Conservation (phyloP, 805 yeast species). For the Starmerella floricola region DNA sequence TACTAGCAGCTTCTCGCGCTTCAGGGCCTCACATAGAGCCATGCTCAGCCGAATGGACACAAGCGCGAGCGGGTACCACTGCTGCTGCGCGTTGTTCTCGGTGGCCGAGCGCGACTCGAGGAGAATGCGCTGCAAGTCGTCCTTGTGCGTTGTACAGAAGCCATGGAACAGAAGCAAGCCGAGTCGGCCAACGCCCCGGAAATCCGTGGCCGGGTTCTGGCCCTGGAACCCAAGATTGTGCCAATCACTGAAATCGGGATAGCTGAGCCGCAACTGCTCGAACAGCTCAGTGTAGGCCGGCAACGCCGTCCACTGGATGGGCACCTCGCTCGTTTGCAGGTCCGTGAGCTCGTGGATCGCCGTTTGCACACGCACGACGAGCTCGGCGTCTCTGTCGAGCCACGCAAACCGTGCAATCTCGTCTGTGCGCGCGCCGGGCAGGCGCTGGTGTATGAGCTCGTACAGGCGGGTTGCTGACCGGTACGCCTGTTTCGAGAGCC, state of each 20-base stretch:
- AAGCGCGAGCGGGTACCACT: constrained; percentile 30
- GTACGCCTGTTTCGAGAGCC: not conserved
- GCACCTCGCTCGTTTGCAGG: constrained; percentile 2
- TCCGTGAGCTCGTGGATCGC: constrained; percentile 1
- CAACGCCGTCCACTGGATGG: not conserved
- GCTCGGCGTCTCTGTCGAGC: constrained; percentile 9
- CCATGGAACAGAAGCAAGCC: constrained; percentile 23
- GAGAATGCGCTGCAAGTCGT: constrained; percentile 11
- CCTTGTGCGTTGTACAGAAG: constrained; percentile 20
- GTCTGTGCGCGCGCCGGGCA: constrained; percentile 2
- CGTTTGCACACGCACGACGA: constrained; percentile 1
- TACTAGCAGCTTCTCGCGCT: constrained; percentile 10
- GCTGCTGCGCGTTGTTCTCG: constrained; percentile 6
- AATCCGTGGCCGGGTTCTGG: constrained; percentile 30
- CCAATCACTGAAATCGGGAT: constrained; percentile 23
- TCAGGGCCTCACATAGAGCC: constrained; percentile 12
- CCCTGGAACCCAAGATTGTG: constrained; percentile 33
- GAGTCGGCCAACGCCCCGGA: constrained; percentile 28
- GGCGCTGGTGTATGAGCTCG: not conserved
- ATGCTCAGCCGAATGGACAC: constrained; percentile 27
- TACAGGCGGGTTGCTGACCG: not conserved
- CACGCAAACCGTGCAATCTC: constrained; percentile 10
- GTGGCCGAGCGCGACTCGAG: constrained; percentile 24
- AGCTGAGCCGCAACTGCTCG: constrained; percentile 1
- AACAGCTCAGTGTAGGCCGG: not conserved